Percentiles rank a stretch among this genome's conserved stretches.
Evolutionary conservation across 257 asterid species (phyloP).

Genomic region (Salvia splendens): DNA sequence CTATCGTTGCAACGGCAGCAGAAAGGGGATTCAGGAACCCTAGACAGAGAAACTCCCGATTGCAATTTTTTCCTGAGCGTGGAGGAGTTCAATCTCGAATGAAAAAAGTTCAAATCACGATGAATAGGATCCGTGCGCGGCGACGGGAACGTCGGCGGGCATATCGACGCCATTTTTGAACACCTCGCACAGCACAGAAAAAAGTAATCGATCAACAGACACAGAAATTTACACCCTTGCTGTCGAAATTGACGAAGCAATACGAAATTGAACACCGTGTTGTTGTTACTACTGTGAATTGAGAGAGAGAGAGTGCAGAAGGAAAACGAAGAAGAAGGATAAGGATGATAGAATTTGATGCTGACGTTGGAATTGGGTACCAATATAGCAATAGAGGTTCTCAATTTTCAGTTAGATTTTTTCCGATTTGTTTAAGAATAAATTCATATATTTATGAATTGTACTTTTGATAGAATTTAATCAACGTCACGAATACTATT

Average conservation of each 20-base stretch:
- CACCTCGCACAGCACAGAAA: conserved; percentile 22
- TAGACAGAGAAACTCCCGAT: conserved; percentile 41
- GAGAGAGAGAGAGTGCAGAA: conserved; percentile 2
- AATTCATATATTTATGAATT: too few relatives aligned
- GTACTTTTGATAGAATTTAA: too few relatives aligned
- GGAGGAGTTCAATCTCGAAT: conserved; percentile 42
- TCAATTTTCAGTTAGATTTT: too few relatives aligned
- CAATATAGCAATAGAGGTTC: too few relatives aligned
- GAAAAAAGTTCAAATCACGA: conserved; percentile 38
- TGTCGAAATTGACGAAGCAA: background rate
- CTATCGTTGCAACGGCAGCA: conserved; percentile 62
- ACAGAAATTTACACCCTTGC: background rate
- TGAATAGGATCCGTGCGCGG: conserved; percentile 47
- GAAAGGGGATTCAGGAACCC: conserved; percentile 45
- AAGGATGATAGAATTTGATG: conserved; percentile 23
- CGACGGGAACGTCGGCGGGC: conserved; percentile 54
- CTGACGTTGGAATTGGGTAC: conserved; percentile 34
- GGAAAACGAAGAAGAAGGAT: conserved; percentile 34
- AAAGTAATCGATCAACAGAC: background rate
- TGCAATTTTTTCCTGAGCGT: conserved; percentile 36
- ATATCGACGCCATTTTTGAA: conserved; percentile 69
- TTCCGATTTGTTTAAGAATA: too few relatives aligned
- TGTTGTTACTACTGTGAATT: conserved; percentile 3
- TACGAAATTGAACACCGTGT: background rate
- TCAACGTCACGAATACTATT: too few relatives aligned